Evolutionary conservation across 257 asterid species (phyloP).

Genomic region (Solanum ossicruentum): DNA sequence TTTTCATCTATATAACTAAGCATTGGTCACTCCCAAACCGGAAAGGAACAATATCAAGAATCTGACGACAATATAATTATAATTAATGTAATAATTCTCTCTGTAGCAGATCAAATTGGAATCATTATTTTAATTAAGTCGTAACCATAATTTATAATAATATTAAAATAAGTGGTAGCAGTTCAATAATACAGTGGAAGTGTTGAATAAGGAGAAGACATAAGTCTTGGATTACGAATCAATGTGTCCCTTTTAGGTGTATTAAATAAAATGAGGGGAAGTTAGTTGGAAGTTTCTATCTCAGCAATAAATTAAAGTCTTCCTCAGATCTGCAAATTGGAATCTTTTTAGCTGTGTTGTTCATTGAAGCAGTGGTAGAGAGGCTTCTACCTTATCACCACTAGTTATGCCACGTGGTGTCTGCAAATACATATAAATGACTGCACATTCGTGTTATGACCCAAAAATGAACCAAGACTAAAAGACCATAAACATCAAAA

Average conservation of each 20-base stretch:
- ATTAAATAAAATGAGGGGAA: conserved; percentile 2
- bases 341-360: conserved; percentile 7
- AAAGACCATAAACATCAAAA: no score
- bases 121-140: neutral
- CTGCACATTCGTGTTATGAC: neutral
- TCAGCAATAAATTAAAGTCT: neutral
- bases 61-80: neutral
- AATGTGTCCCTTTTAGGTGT: neutral
- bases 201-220: neutral
- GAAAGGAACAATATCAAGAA: neutral
- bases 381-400: neutral
- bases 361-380: neutral
- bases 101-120: neutral
- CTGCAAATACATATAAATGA: neutral
- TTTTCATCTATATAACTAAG: neutral
- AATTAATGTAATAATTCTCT: neutral
- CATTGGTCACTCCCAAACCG: neutral
- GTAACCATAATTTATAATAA: neutral
- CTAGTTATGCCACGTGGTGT: neutral
- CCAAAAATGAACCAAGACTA: no score
- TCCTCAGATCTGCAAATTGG: neutral
- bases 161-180: neutral
- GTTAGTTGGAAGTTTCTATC: conserved; percentile 3
- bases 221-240: neutral
- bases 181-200: neutral